Percentiles rank a stretch among this genome's conserved stretches.
phyloP scores from a whole-genome alignment of 257 asterid genomes.

The Echites panduratus region DNA sequence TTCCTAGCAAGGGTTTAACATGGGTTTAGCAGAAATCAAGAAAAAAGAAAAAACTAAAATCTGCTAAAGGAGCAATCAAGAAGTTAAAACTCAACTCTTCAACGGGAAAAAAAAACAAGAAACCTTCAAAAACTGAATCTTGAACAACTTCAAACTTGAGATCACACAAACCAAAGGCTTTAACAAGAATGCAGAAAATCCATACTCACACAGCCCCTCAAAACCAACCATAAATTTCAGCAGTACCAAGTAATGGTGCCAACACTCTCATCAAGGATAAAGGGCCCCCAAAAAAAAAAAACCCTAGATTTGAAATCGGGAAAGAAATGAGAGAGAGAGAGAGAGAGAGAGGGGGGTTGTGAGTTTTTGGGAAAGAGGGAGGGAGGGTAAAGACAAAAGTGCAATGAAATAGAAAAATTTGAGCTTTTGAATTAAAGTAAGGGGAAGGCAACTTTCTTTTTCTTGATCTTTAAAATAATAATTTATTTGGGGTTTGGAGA shows the following conservation, averaged over 20 bases:
- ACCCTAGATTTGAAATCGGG: constrained; percentile 71
- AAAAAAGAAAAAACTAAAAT: background rate
- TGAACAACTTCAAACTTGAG: constrained; percentile 10
- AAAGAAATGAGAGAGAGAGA: constrained; percentile 16
- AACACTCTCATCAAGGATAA: constrained; percentile 15
- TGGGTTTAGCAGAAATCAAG: constrained; percentile 41
- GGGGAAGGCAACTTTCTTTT: constrained; percentile 30
- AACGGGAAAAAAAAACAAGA: background rate
- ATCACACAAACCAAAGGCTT: constrained; percentile 31
- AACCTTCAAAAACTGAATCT: constrained; percentile 18
- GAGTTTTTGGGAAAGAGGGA: constrained; percentile 37
- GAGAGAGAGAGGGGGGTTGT: constrained; percentile 17
- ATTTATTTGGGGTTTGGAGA: constrained; percentile 12
- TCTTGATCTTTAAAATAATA: constrained; percentile 10
- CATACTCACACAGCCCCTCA: constrained; percentile 25
- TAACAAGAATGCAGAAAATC: constrained; percentile 36
- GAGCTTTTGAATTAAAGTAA: constrained; percentile 56
- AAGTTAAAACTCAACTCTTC: constrained; percentile 5
- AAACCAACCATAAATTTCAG: constrained; percentile 22
- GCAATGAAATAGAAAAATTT: constrained; percentile 40
- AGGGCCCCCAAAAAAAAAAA: constrained; percentile 25
- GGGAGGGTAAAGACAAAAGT: constrained; percentile 71
- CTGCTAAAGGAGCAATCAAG: constrained; percentile 14
- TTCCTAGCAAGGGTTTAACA: constrained; percentile 47
- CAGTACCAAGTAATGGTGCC: constrained; percentile 16